Conservation (phyloP, 2,329 filamentous ascomycete genomes). For the Ophiostoma perfectum region DNA sequence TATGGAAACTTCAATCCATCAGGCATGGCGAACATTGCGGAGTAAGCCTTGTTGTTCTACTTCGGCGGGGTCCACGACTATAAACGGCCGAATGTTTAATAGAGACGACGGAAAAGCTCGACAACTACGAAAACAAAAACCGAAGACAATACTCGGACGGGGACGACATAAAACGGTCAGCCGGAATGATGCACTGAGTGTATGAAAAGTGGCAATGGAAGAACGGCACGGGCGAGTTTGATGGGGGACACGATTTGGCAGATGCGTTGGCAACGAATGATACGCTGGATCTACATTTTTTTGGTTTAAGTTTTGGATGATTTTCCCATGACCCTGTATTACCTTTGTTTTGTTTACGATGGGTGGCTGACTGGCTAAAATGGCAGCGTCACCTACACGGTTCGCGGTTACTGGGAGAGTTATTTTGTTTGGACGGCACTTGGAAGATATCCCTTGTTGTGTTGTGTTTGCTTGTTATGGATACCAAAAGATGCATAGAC, state of each 20-base stretch:
- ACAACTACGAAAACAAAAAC: no score
- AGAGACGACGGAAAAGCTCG: no score
- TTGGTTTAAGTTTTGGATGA: constrained; percentile 2
- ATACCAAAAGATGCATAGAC: constrained; percentile 22
- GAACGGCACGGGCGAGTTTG: neutral
- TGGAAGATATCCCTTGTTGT: constrained; percentile 17
- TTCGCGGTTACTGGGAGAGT: neutral
- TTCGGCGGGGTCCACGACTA: neutral
- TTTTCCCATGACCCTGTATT: neutral
- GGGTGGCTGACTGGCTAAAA: neutral
- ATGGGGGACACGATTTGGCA: no score
- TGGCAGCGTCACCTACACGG: neutral
- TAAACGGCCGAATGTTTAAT: neutral
- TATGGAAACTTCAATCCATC: constrained; percentile 40
- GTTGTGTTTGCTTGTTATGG: constrained; percentile 19
- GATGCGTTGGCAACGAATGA: neutral
- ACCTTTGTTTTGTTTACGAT: neutral
- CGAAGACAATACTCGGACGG: no score
- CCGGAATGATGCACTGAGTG: neutral
- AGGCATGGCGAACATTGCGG: constrained; percentile 31
- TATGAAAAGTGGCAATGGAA: neutral
- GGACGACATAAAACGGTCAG: no score
- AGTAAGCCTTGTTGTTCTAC: constrained; percentile 11
- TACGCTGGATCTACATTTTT: neutral
- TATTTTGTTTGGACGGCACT: constrained; percentile 13